Percentiles rank a stretch among this genome's conserved stretches.
Conservation (phyloP, 371 early-diverging fungal species). For the Synchytrium microbalum region DNA sequence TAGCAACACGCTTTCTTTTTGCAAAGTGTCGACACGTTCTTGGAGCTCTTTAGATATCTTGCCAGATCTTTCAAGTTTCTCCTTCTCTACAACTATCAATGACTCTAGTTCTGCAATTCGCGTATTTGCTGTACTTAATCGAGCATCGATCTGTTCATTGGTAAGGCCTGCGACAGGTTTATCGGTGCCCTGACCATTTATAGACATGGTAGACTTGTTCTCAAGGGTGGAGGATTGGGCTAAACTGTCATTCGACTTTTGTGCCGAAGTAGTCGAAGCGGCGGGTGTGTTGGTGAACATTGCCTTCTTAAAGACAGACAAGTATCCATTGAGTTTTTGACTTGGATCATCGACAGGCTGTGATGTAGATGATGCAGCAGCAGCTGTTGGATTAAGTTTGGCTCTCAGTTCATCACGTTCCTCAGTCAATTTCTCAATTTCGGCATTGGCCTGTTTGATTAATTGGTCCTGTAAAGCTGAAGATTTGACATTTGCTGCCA, state of each 20-base stretch:
- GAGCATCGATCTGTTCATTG: background rate
- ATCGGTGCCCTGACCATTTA: too few species aligned
- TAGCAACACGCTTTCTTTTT: background rate
- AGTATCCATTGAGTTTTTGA: background rate
- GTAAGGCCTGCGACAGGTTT: too few species aligned
- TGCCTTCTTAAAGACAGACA: background rate
- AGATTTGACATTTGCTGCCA: background rate
- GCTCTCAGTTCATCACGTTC: background rate
- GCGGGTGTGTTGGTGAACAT: background rate
- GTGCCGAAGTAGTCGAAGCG: background rate
- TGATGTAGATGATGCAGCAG: background rate
- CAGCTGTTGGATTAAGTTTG: background rate
- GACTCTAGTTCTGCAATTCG: background rate
- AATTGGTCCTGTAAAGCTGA: background rate
- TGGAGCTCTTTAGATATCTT: background rate
- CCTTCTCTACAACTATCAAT: background rate
- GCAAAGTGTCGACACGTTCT: background rate
- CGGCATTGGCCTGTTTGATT: conserved; percentile 4
- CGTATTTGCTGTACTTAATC: background rate
- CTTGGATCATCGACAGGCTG: background rate
- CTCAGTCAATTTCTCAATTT: conserved; percentile 3
- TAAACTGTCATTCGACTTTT: background rate
- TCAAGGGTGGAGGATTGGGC: background rate
- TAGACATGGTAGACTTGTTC: background rate
- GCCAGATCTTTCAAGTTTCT: background rate